Percentiles rank a stretch among this genome's conserved stretches.
Evolutionary conservation across 805 yeast species (phyloP).

Genomic region (Teunomyces stri): DNA sequence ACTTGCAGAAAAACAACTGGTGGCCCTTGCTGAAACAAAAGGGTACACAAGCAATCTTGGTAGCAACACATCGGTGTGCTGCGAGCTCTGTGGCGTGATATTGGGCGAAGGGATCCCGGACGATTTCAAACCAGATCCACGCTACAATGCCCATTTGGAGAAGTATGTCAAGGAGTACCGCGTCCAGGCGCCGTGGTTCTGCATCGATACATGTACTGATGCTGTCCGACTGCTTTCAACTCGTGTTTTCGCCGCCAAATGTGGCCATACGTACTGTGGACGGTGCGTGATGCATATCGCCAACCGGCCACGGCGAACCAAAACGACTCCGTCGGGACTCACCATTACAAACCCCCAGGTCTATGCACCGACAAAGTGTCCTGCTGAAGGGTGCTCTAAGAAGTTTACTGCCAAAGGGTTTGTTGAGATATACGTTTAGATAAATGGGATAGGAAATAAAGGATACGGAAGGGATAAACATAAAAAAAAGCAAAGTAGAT

Average conservation of each 20-base stretch:
- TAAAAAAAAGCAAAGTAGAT: not conserved
- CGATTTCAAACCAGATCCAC: conserved; percentile 38
- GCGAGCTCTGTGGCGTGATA: conserved; percentile 69
- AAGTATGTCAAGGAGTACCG: conserved; percentile 22
- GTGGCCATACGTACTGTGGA: conserved; percentile 90
- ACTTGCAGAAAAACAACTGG: conserved; percentile 26
- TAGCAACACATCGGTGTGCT: conserved; percentile 19
- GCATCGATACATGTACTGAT: conserved; percentile 45
- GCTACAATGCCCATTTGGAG: conserved; percentile 26
- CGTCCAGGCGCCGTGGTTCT: conserved; percentile 67
- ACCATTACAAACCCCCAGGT: conserved; percentile 33
- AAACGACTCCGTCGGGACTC: conserved; percentile 15
- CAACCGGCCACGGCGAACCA: conserved; percentile 33
- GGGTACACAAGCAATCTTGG: conserved; percentile 34
- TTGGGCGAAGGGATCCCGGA: conserved; percentile 74
- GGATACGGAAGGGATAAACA: not conserved
- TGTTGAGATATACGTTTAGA: conserved; percentile 45
- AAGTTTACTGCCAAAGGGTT: conserved; percentile 46
- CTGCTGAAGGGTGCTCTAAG: conserved; percentile 49
- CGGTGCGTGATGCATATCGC: conserved; percentile 72
- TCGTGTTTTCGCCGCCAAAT: conserved; percentile 61
- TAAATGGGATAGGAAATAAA: not conserved
- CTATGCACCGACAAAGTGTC: conserved; percentile 59
- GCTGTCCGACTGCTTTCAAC: conserved; percentile 60
- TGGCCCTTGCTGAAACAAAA: conserved; percentile 18